Base-by-base conservation (phyloP, 176 grass and related monocot species). In the Zea luxurians region DNA sequence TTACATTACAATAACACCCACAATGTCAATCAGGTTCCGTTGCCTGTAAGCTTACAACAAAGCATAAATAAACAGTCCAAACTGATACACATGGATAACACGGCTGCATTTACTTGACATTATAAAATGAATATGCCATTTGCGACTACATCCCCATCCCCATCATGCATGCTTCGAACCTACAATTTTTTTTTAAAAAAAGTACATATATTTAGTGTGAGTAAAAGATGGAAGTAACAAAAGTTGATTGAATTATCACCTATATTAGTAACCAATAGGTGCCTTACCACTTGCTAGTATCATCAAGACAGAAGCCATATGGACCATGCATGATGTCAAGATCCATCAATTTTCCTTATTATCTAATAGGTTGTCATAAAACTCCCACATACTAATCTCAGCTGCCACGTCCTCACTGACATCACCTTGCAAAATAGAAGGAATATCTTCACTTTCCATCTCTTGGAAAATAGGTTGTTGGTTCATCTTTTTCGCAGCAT, bases 381-480 rank as follows among this genome's bases (percentile, higher is more conserved):
- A 70, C 4, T 70, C 6, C 78, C 66, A 70, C 52, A 71, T 61
- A 13, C 12, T 48, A 44, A 61, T 61, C 34, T 80, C 10, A 15
- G 54, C 10, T 6, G 68, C 21, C 9, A 61, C 54, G 20, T 71
- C 66, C 10, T 71, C 42, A 20, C 20, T 18, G 61, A 48, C 54
- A 70, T 61, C 78, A 70, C 20, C 20, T 4, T 37, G 42, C 0
- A 9, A 13, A 80, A 18, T 18, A 17, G 66, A 8, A 60, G 52
- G 66, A 46, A 9, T 61, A 37, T 2, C 10, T 41, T 8, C 43
- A 70, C 48, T 61, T 61, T 2, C 15, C 10, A 70, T 37, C 41
- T 37, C 66, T 4, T 18, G 2, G 16, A 47, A 9, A 27, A 1
- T 13, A 80, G 66, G 66, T 0, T 37, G 27, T 1, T 18, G 34